These are phyloP conservation scores for Candida insectorum DNA, from an alignment of 805 yeast species.

Conservation along the genomic window DNA sequence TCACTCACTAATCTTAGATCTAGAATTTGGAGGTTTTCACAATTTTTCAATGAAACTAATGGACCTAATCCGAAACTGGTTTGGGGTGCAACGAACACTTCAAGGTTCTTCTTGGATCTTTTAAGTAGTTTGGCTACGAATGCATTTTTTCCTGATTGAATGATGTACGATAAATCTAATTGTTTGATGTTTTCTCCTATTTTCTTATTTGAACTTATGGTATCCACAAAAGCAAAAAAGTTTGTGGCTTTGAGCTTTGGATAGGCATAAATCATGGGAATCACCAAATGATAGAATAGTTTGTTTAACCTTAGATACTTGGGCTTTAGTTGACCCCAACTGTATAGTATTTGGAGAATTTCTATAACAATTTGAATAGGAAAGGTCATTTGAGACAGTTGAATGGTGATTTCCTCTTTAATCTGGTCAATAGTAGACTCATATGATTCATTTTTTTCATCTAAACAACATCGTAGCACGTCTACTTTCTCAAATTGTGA, in stretches of 20 bases:
- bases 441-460: conserved; percentile 21
- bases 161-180: conserved; percentile 73
- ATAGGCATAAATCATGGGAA: conserved; percentile 61
- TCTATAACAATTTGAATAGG: conserved; percentile 34
- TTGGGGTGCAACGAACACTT: conserved; percentile 84
- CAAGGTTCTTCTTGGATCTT: conserved; percentile 64
- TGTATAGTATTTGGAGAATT: conserved; percentile 28
- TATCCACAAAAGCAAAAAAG: conserved; percentile 69
- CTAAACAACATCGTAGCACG: conserved; percentile 36
- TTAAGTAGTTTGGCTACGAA: conserved; percentile 78
- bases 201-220: conserved; percentile 47
- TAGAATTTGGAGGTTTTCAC: conserved; percentile 58
- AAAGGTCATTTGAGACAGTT: conserved; percentile 18
- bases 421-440: conserved; percentile 12
- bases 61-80: conserved; percentile 94
- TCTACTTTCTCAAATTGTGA: conserved; percentile 52
- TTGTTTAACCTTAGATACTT: conserved; percentile 59
- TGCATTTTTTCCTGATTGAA: conserved; percentile 91
- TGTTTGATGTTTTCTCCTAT: conserved; percentile 59
- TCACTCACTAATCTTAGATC: conserved; percentile 88
- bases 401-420: conserved; percentile 12
- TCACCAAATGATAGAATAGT: conserved; percentile 53
- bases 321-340: conserved; percentile 33
- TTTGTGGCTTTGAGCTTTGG: conserved; percentile 68
- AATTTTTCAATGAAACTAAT: conserved; percentile 70